A percentile compares a stretch with the other conserved stretches of the same genome.
Conservation (phyloP, 495 filamentous ascomycete genomes). For the Rusavskia elegans region DNA sequence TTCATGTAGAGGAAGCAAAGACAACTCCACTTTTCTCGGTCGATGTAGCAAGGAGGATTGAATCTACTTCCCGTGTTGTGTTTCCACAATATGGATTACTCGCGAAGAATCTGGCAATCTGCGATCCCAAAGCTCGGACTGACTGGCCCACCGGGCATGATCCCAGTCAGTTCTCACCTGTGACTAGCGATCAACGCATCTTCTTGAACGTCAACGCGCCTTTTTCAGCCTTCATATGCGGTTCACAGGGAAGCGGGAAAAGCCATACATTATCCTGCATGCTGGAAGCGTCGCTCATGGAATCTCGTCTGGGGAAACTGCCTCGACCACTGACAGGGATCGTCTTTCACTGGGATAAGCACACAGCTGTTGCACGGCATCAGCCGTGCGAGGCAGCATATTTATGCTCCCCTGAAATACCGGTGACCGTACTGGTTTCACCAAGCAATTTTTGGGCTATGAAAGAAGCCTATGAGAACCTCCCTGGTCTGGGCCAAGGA, state of each 20-base stretch:
- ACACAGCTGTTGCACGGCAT: slow-evolving; percentile 34
- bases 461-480: slow-evolving; percentile 19
- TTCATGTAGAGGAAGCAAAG: not conserved
- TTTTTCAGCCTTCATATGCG: slow-evolving; percentile 60
- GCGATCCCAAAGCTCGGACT: not conserved
- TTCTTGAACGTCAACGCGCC: slow-evolving; percentile 53
- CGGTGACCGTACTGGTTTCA: slow-evolving; percentile 46
- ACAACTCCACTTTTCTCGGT: slow-evolving; percentile 7
- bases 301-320: slow-evolving; percentile 21
- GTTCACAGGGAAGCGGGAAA: slow-evolving; percentile 63
- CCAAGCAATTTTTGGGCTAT: slow-evolving; percentile 40
- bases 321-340: slow-evolving; percentile 42
- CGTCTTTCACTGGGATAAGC: slow-evolving; percentile 55
- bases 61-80: not conserved
- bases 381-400: slow-evolving; percentile 54
- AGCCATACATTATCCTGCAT: slow-evolving; percentile 58
- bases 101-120: not conserved
- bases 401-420: slow-evolving; percentile 36
- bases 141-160: not conserved
- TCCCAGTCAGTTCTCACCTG: too few relatives aligned
- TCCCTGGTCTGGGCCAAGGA: slow-evolving; percentile 10
- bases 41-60: not conserved
- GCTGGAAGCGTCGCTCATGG: slow-evolving; percentile 45
- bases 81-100: slow-evolving; percentile 7
- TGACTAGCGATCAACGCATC: slow-evolving; percentile 29